Conservation (phyloP, 805 yeast species). For the Candida insectorum region DNA sequence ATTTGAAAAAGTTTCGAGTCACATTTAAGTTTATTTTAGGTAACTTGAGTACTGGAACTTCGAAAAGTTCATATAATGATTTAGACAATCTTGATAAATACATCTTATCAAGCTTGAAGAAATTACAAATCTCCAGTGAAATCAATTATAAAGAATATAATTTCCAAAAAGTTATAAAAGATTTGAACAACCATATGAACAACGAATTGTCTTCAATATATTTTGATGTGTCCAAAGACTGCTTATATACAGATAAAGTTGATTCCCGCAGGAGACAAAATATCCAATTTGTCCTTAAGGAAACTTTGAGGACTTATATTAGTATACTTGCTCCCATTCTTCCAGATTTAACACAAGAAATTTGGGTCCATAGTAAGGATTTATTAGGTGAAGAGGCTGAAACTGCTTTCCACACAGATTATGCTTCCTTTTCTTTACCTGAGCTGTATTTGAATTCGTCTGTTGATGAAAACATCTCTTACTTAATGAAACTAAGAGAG, state of each 20-base stretch:
- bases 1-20: conserved; percentile 75
- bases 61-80: conserved; percentile 20
- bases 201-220: conserved; percentile 76
- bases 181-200: conserved; percentile 68
- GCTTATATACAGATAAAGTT: conserved; percentile 66
- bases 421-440: conserved; percentile 34
- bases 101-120: conserved; percentile 52
- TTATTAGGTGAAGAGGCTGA: conserved; percentile 15
- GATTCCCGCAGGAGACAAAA: conserved; percentile 50
- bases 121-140: conserved; percentile 41
- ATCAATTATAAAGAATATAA: conserved; percentile 54
- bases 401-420: conserved; percentile 50
- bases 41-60: conserved; percentile 46
- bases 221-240: conserved; percentile 83
- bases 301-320: conserved; percentile 59
- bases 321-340: conserved; percentile 73
- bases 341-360: conserved; percentile 86
- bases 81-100: conserved; percentile 54
- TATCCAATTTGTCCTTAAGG: conserved; percentile 63
- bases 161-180: conserved; percentile 68
- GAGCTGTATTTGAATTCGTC: conserved; percentile 26
- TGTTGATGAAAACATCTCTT: conserved; percentile 43
- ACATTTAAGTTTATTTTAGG: conserved; percentile 83
- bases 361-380: conserved; percentile 60
- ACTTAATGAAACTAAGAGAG: conserved; percentile 47